These are phyloP conservation scores for Metschnikowia anglica DNA, from an alignment of 805 yeast species.

Conservation along the genomic window DNA sequence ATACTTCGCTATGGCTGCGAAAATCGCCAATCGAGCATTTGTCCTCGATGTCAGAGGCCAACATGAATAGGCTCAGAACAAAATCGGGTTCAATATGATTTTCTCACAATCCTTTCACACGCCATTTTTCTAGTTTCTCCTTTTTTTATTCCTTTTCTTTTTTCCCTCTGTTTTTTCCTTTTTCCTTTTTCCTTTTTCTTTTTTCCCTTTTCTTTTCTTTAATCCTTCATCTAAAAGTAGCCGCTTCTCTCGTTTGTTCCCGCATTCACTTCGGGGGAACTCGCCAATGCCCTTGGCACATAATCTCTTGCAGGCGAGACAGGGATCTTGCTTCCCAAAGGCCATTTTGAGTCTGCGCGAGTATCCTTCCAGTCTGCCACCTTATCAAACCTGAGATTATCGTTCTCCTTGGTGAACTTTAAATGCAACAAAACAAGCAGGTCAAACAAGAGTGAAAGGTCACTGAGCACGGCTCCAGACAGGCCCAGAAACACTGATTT, in stretches of 20 bases:
- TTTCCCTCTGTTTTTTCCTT: no score
- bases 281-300: conserved; percentile 20
- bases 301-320: conserved; percentile 27
- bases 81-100: no score
- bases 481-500: conserved; percentile 35
- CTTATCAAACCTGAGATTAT: conserved; percentile 36
- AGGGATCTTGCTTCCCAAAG: conserved; percentile 40
- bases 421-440: conserved; percentile 39
- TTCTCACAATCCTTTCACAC: no score
- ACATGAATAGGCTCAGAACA: no score
- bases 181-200: no score
- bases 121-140: no score
- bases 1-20: no score
- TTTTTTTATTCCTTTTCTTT: no score
- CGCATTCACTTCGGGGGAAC: background rate
- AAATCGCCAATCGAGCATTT: no score
- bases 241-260: background rate
- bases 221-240: conserved; percentile 5
- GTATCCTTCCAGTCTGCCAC: conserved; percentile 38
- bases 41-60: no score
- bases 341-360: conserved; percentile 43
- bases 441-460: conserved; percentile 41
- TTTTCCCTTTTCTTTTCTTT: no score
- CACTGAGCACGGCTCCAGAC: conserved; percentile 37
- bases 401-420: conserved; percentile 46